phyloP scores from a whole-genome alignment of 2,329 filamentous ascomycete species.

The Fusarium sp. region DNA sequence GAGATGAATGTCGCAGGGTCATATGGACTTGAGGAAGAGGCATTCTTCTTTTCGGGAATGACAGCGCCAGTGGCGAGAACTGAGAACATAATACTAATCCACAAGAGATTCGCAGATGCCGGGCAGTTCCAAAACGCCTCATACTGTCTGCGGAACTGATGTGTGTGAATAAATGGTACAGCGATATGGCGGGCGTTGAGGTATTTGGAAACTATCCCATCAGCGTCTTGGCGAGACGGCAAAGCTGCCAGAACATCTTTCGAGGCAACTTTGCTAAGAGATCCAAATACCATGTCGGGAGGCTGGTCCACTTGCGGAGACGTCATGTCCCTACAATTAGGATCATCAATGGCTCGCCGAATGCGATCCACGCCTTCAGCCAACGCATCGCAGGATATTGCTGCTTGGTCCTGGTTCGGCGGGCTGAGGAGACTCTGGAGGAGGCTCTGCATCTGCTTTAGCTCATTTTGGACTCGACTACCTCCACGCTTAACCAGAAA shows the following conservation, averaged over 20 bases:
- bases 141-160: slow-evolving; percentile 31
- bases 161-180: slow-evolving; percentile 20
- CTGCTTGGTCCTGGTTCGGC: neutral
- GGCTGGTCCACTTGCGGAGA: neutral
- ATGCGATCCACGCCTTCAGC: neutral
- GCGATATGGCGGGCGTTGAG: slow-evolving; percentile 16
- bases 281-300: slow-evolving; percentile 1
- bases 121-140: slow-evolving; percentile 23
- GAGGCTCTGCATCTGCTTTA: slow-evolving; percentile 20
- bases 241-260: slow-evolving; percentile 7
- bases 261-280: neutral
- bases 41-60: neutral
- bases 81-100: slow-evolving; percentile 35
- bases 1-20: neutral
- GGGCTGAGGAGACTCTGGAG: slow-evolving; percentile 2
- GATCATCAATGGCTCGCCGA: neutral
- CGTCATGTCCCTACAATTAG: rapidly evolving
- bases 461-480: slow-evolving; percentile 1
- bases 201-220: slow-evolving; percentile 11
- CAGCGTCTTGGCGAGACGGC: slow-evolving; percentile 14
- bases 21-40: too few relatives aligned
- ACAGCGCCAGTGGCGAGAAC: slow-evolving; percentile 1
- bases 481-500: neutral
- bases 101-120: neutral
- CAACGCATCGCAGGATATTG: neutral